Conservation (phyloP, 768 basidiomycete genomes). For the Rhizopogon roseolus region DNA sequence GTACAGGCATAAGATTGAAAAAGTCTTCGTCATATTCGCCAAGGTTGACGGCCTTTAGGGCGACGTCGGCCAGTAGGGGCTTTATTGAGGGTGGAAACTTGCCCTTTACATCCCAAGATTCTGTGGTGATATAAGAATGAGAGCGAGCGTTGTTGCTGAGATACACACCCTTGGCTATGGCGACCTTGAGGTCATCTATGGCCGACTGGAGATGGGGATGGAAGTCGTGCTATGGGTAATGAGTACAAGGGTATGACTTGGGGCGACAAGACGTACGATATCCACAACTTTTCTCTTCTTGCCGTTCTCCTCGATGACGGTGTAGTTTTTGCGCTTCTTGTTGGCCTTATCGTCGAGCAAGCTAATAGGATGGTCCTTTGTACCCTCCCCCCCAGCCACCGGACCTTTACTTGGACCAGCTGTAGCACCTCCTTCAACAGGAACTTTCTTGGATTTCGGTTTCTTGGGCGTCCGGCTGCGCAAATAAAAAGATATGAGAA, state of each 20-base stretch:
- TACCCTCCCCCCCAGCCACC: constrained; percentile 33
- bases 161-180: constrained; percentile 53
- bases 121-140: constrained; percentile 30
- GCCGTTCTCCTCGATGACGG: constrained; percentile 47
- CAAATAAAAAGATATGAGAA: constrained; percentile 13
- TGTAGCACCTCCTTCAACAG: constrained; percentile 12
- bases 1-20: constrained; percentile 78
- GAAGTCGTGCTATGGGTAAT: constrained; percentile 49
- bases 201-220: constrained; percentile 62
- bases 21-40: constrained; percentile 92
- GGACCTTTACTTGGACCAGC: constrained; percentile 10
- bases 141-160: neutral
- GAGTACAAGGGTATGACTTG: neutral
- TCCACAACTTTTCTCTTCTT: constrained; percentile 74
- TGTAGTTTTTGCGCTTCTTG: constrained; percentile 54
- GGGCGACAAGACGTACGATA: constrained; percentile 36
- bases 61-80: constrained; percentile 64
- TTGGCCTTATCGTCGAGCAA: constrained; percentile 36
- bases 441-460: constrained; percentile 58
- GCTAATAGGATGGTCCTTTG: constrained; percentile 47
- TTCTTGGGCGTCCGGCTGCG: constrained; percentile 57
- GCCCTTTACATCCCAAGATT: constrained; percentile 75
- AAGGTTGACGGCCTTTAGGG: constrained; percentile 73
- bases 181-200: constrained; percentile 54
- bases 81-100: constrained; percentile 87